Base-by-base conservation (phyloP, 352 stramenopile species). In the Thalassiosira mediterranea region DNA sequence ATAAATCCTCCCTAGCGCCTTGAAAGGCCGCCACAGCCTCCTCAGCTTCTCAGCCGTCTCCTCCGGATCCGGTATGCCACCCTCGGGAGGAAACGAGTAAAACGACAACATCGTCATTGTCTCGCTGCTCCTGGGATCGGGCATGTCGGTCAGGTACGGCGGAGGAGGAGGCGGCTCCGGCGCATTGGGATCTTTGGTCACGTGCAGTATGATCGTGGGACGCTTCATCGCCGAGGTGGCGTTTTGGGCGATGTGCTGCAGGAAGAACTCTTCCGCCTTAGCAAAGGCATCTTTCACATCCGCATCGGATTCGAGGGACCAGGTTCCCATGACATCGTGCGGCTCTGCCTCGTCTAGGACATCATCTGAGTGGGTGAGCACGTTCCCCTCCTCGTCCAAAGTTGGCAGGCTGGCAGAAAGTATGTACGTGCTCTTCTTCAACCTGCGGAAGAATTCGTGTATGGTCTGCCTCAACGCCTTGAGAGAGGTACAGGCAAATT, bases 1-100 rank as follows among this genome's bases (percentile, higher is more conserved):
- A 81, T 98, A 98, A 11, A 98, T 89, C 54, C 88, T 57, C 53
- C 88, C 88, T 7, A 93, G 65, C 4, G 81, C 81, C 44, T 72
- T 29, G 58, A 93, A 93, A 0, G 83, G 85, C 62, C 84, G 81
- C 85, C 85, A 93, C 21, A 63, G 42, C 59, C 76, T 74, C 42
- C 69, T 67, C 17, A 93, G 56, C n/a, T 65, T 26, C 23, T 78
- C 42, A 10, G 83, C 85, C 71, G 86, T 90, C 4, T 63, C 44
- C 76, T 93, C 83, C 2, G 83, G 76, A 76, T 91, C 69, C 3
- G 47, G 17, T 42, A 93, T 84, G n/a, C 74, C 77, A 10, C 54
- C 72, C 26, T 63, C 23, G 1, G 84, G 84, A 40, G 84, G 85
- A 67, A 93, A 93, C 31, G 78, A 37, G 65, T 93, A 93, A 29